These are phyloP conservation scores for Mucor lusitanicus DNA, from an alignment of 371 early-diverging fungal species.

Conservation along the genomic window DNA sequence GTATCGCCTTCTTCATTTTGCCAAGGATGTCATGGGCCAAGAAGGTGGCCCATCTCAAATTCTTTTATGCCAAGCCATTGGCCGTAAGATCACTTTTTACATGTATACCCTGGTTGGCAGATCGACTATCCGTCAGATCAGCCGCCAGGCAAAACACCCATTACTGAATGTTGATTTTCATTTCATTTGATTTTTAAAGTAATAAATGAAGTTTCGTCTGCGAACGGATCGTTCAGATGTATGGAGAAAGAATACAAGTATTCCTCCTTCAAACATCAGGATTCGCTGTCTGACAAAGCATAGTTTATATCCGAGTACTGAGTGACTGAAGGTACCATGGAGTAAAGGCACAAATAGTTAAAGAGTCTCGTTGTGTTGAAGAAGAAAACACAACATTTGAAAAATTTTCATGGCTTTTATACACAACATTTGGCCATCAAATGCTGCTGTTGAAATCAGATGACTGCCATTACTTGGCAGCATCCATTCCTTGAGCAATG, in stretches of 20 bases:
- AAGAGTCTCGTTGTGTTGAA: conserved; percentile 23
- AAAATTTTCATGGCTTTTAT: conserved; percentile 2
- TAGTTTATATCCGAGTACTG: conserved; percentile 19
- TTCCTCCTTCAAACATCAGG: conserved; percentile 3
- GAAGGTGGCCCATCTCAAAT: no score
- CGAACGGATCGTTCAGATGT: conserved; percentile 15
- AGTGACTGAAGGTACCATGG: conserved; percentile 22
- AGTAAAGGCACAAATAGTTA: conserved; percentile 19
- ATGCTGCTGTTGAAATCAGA: not conserved
- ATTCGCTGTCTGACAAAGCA: conserved; percentile 21
- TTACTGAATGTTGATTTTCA: not conserved
- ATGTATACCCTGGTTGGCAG: no score
- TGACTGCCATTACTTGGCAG: not conserved
- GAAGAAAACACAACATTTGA: conserved; percentile 5
- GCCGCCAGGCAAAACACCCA: no score
- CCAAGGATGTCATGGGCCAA: no score
- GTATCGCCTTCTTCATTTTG: no score
- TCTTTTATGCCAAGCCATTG: no score
- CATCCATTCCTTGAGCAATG: not conserved
- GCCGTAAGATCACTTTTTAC: no score
- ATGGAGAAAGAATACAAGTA: not conserved
- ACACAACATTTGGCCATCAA: not conserved
- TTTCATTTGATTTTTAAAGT: not conserved
- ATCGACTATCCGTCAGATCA: no score
- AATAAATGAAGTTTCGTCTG: conserved; percentile 14